phyloP scores from a whole-genome alignment of 73 alveolate species.

The Effrenium voratum region DNA sequence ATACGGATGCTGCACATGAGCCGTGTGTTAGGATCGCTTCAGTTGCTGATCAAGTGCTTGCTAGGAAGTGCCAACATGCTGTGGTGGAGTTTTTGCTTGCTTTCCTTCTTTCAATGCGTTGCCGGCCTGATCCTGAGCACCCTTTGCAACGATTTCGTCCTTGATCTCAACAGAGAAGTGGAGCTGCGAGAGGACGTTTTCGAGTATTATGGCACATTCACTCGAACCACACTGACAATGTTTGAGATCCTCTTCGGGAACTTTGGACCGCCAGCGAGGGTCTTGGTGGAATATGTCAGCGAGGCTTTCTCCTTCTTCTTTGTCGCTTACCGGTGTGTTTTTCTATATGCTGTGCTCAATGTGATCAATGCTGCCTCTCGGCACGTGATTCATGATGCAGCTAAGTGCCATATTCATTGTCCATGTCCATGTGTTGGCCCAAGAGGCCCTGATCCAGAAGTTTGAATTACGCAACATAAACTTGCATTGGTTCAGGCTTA shows the following conservation, averaged over 20 bases:
- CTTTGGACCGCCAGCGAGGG: conserved; percentile 44
- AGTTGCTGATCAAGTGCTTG: conserved; percentile 66
- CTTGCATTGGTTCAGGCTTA: too few species aligned
- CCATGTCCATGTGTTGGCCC: too few species aligned
- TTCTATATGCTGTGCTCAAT: conserved; percentile 45
- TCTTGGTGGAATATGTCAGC: conserved; percentile 37
- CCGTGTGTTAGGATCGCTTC: conserved; percentile 54
- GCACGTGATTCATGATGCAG: too few species aligned
- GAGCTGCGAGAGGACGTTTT: conserved; percentile 45
- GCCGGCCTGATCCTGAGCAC: conserved; percentile 69
- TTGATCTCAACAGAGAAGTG: not conserved
- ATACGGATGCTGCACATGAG: conserved; percentile 53
- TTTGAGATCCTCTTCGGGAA: conserved; percentile 58
- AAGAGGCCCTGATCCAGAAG: too few species aligned
- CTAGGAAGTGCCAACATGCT: conserved; percentile 46
- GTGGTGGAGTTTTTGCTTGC: conserved; percentile 63
- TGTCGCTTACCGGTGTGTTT: conserved; percentile 40
- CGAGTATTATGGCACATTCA: conserved; percentile 47
- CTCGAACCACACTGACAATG: conserved; percentile 52
- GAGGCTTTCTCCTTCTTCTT: not conserved
- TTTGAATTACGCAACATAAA: too few species aligned
- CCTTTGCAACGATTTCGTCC: conserved; percentile 17
- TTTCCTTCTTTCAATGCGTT: conserved; percentile 63
- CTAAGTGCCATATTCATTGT: too few species aligned
- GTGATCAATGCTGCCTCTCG: conserved; percentile 30